Evolutionary conservation across 148 eudicot genomes (phyloP), one percentile per base, ranked within the genome.

Genomic region (Camellia sinensis): DNA sequence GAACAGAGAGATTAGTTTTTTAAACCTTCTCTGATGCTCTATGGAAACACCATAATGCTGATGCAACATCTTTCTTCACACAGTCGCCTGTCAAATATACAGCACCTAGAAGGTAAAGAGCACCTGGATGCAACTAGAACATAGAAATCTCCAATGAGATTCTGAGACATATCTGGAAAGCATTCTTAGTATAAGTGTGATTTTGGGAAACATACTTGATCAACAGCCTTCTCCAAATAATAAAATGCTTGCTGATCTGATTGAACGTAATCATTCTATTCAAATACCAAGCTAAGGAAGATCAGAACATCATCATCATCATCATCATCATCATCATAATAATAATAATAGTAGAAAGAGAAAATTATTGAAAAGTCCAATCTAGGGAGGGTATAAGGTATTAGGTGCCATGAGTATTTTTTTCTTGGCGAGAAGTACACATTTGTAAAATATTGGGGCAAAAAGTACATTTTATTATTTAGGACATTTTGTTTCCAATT

Each of bases 11-110:
- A 76, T 5, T 15, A 70, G 37, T 50, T 74, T 19, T n/a, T 48
- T 37, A 84, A 70, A 94, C 98, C 98, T 93, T 95, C 76, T 93
- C 89, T 69, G 98, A 88, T 65, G 97, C 98, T 85, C 97, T 88
- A 72, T 95, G 94, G 86, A 93, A 95, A 79, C 97, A 95, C 97
- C 98, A 95, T 71, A 95, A 76, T 64, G 98, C 97, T 59, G 94
- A 90, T 76, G 91, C 83, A 83, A 89, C 70, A 87, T 93, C 98
- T 84, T 87, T 90, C 74, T 83, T 91, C 84, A 93, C 97, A 62
- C 97, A 95, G 82, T 95, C 98, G 75, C 98, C 98, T 0, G 98
- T 92, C 82, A 92, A 83, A 88, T 93, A 93, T 19, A 95, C 97
- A 77, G 97, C 92, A 69, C 98, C 98, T 68, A 95, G 74, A 80